Evolutionary conservation across 2,329 filamentous ascomycete genomes (phyloP).

Genomic region (Diaporthe citri): DNA sequence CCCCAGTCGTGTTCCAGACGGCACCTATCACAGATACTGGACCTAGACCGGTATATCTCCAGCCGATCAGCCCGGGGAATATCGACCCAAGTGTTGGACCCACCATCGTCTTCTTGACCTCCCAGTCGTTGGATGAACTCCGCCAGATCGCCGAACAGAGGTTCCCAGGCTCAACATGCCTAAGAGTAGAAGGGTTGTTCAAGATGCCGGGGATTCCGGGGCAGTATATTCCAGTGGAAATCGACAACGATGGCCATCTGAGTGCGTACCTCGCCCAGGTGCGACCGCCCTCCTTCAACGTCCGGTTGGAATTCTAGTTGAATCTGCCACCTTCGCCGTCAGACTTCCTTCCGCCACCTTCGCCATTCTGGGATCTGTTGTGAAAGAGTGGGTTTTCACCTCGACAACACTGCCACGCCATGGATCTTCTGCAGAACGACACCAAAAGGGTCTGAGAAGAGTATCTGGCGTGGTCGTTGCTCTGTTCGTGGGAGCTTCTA

Average conservation of each 20-base stretch:
- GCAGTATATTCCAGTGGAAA: slow-evolving; percentile 72
- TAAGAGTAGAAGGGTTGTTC: slow-evolving; percentile 75
- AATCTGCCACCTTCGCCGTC: neutral
- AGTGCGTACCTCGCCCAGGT: slow-evolving; percentile 76
- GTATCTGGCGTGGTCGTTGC: too few relatives aligned
- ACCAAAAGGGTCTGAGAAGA: neutral
- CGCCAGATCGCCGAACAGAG: slow-evolving; percentile 71
- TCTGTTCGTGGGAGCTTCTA: too few relatives aligned
- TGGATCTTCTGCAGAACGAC: neutral
- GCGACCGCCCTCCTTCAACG: slow-evolving; percentile 59
- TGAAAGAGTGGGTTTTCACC: neutral
- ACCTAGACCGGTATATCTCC: slow-evolving; percentile 72
- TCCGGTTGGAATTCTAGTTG: slow-evolving; percentile 47
- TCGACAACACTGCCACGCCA: neutral
- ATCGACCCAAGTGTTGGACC: slow-evolving; percentile 63
- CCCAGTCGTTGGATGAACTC: slow-evolving; percentile 71
- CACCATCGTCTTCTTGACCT: slow-evolving; percentile 75
- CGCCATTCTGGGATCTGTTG: neutral
- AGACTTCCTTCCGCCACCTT: neutral
- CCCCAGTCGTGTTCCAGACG: slow-evolving; percentile 22
- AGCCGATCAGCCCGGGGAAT: slow-evolving; percentile 74
- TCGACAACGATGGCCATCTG: slow-evolving; percentile 80
- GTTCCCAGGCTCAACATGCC: slow-evolving; percentile 70
- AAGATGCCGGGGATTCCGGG: slow-evolving; percentile 58
- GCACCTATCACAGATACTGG: slow-evolving; percentile 29